Percentiles rank a stretch among this genome's conserved stretches.
Conservation (phyloP, 1,139 yeast species). For the Debaryomyces fabryi region DNA sequence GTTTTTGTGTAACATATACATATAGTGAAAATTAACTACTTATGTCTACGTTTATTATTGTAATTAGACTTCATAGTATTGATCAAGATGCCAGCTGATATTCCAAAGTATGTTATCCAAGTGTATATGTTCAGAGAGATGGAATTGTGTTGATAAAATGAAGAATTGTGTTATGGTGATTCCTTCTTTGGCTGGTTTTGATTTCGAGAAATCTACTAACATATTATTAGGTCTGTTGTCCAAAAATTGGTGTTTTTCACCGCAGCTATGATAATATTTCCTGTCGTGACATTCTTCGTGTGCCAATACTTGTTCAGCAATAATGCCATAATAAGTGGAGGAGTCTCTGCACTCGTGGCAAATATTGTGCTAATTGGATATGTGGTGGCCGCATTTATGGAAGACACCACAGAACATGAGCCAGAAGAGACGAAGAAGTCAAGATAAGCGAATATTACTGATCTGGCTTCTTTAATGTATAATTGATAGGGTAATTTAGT, state of each 20-base stretch:
- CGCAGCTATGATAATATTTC: conserved; percentile 82
- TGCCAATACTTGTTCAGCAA: conserved; percentile 54
- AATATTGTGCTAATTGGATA: conserved; percentile 85
- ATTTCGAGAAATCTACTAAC: background rate
- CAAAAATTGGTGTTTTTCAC: conserved; percentile 84
- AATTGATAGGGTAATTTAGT: background rate
- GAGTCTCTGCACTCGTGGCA: conserved; percentile 85
- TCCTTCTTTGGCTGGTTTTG: background rate
- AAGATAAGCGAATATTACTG: conserved; percentile 3
- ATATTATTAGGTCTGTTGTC: conserved; percentile 52
- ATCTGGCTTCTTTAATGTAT: background rate
- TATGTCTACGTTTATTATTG: background rate
- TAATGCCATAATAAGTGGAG: conserved; percentile 81
- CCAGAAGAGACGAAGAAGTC: conserved; percentile 28
- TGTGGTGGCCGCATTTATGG: conserved; percentile 83
- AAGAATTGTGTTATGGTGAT: background rate
- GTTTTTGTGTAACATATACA: conserved; percentile 7
- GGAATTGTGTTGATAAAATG: background rate
- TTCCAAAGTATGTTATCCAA: conserved; percentile 54
- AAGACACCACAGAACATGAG: conserved; percentile 54
- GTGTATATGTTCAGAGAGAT: too few species aligned
- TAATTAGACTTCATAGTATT: background rate
- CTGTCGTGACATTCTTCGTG: conserved; percentile 71
- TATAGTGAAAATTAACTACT: background rate
- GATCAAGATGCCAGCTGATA: conserved; percentile 49